Evolutionary conservation across 2,329 filamentous ascomycete genomes (phyloP).

Genomic region (Fusarium devonianum): DNA sequence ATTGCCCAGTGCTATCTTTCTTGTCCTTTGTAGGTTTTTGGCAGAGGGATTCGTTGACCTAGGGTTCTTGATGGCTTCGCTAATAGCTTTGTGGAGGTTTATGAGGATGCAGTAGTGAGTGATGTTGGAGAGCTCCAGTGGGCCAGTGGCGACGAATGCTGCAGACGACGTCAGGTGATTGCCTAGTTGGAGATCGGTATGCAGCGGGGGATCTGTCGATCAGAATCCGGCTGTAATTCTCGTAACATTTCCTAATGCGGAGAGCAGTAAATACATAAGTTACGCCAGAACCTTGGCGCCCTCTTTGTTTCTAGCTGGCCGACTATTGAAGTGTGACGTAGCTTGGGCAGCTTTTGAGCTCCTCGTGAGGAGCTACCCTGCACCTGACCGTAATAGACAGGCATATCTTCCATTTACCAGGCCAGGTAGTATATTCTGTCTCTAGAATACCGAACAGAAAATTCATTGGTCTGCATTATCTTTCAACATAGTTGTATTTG

Average conservation of each 20-base stretch:
- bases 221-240: slow-evolving; percentile 29
- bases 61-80: background rate
- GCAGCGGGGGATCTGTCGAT: slow-evolving; percentile 34
- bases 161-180: slow-evolving; percentile 37
- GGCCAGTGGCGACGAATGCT: slow-evolving; percentile 26
- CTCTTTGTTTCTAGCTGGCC: slow-evolving; percentile 5
- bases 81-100: background rate
- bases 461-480: too few species aligned
- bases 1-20: background rate
- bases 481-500: too few species aligned
- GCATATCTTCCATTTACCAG: too few species aligned
- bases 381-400: too few species aligned
- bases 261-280: slow-evolving; percentile 18
- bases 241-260: slow-evolving; percentile 28
- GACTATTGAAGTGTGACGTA: slow-evolving; percentile 14
- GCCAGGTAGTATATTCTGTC: too few species aligned
- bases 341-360: background rate
- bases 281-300: slow-evolving; percentile 1
- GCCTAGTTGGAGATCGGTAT: slow-evolving; percentile 25
- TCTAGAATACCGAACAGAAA: too few species aligned
- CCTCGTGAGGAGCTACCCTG: slow-evolving; percentile 8
- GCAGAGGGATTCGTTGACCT: background rate
- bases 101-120: slow-evolving; percentile 11
- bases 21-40: background rate
- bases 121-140: slow-evolving; percentile 17